These are phyloP conservation scores for Quercus gilva DNA, from an alignment of 306 rosid genomes.

Conservation along the genomic window DNA sequence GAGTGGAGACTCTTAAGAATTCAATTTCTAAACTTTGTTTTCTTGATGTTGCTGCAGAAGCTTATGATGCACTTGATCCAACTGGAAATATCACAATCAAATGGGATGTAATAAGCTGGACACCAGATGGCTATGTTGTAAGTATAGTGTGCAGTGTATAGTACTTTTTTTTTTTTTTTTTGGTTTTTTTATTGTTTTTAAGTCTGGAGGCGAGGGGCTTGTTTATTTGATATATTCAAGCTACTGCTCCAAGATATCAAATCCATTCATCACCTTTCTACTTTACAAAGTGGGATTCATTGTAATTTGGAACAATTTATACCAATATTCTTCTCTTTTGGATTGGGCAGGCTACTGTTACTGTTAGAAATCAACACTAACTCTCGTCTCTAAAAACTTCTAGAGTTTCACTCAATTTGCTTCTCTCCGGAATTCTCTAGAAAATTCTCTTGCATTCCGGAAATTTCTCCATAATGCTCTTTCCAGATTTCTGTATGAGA, in stretches of 20 bases:
- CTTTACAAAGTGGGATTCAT: neutral
- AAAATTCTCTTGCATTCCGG: too few species aligned
- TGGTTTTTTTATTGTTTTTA: neutral
- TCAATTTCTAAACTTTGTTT: constrained; percentile 12
- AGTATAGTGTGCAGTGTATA: constrained; percentile 28
- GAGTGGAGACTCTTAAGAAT: constrained; percentile 1
- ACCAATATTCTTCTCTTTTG: constrained; percentile 15
- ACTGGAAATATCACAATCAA: constrained; percentile 88
- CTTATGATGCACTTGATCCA: constrained; percentile 90
- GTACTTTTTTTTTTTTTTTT: too few species aligned
- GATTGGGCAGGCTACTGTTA: constrained; percentile 69
- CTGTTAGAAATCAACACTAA: neutral
- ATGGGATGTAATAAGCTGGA: constrained; percentile 90
- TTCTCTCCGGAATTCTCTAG: too few species aligned
- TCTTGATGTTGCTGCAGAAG: constrained; percentile 50
- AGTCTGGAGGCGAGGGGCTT: neutral
- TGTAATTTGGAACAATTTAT: neutral
- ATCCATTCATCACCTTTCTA: neutral
- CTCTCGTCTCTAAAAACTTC: too few species aligned
- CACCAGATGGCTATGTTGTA: constrained; percentile 93
- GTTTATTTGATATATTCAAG: neutral
- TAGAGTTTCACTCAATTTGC: too few species aligned
- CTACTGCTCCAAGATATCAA: neutral
- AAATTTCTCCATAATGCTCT: too few species aligned
- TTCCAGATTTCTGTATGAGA: too few species aligned